Evolutionary conservation across 345 rosid species (phyloP).

Genomic region (Bruguiera gymnorhiza): DNA sequence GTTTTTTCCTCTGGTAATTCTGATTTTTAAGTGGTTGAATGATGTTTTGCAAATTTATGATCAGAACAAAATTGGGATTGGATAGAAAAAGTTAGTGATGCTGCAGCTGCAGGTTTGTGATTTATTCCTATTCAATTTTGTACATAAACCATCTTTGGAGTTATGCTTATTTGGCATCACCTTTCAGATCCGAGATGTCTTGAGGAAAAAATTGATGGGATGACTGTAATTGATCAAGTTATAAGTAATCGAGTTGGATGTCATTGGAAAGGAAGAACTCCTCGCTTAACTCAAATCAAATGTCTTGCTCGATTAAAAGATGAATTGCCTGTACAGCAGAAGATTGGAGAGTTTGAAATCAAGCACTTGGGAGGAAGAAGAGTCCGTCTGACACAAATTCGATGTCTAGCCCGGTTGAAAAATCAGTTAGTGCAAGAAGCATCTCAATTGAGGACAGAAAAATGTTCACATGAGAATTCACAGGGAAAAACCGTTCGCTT

Average conservation of each 20-base stretch:
- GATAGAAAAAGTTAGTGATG: not conserved
- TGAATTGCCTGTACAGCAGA: not conserved
- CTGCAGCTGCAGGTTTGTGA: not conserved
- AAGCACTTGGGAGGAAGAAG: not conserved
- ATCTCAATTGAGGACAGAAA: not conserved
- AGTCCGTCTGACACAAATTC: not conserved
- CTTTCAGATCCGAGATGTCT: not conserved
- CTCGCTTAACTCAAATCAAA: not conserved
- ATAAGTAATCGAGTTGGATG: not conserved
- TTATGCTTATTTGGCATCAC: not conserved
- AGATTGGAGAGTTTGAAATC: not conserved
- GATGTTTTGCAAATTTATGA: not conserved
- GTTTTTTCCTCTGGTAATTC: no score
- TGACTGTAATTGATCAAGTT: not conserved
- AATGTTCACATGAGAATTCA: not conserved
- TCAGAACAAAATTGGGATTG: not conserved
- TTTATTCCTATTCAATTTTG: not conserved
- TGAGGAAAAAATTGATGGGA: not conserved
- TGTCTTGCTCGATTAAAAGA: not conserved
- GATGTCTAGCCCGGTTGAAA: not conserved
- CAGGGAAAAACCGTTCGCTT: slow-evolving; percentile 2
- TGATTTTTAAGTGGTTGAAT: not conserved
- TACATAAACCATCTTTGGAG: not conserved
- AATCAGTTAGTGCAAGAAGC: not conserved
- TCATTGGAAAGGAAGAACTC: not conserved